Evolutionary conservation across 176 grass and related monocot genomes (phyloP), one percentile per base, ranked within the genome.

Genomic region (Saccharum officinarum): DNA sequence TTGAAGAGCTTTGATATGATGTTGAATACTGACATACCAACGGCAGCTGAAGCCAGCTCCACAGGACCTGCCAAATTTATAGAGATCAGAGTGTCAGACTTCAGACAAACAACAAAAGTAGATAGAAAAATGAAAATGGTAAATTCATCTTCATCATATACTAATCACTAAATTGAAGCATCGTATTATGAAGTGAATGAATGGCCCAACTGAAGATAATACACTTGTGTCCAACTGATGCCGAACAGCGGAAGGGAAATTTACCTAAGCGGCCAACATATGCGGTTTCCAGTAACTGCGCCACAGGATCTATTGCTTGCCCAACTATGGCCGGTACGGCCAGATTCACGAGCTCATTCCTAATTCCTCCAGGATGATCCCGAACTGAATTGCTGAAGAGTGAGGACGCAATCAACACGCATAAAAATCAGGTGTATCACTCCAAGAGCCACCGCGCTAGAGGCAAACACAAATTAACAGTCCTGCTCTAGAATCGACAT

Each of bases 1-100:
- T 95, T 95, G 71, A 95, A 95, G 33, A 95, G 83, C 28, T 92
- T 95, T 68, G 90, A 92, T 84, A 95, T 81, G 73, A 92, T 92
- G 57, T 95, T 92, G 80, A 95, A 92, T 69, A 92, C 66, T 20
- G 90, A 90, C 44, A 95, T 76, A 7, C 88, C 88, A 77, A 95
- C 76, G 9, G 88, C 93, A 79, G 93, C 82, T 71, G 88, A 95
- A 84, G 86, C 93, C 39, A 95, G 67, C 79, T 95, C 83, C 80
- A 95, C 74, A 68, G 93, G 77, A 76, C 93, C 90, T 95, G 38
- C 25, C 84, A n/a, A 20, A 57, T 57, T 57, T 57, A n/a, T n/a
- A 20, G 18, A 57, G 54, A 20, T 57, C 54, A 57, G n/a, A n/a
- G 20, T 57, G 18, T n/a, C 18, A 20, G 52, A 55, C 52, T 55